Conservation (phyloP, 2,329 filamentous ascomycete species). For the Ceratocystis papillata region DNA sequence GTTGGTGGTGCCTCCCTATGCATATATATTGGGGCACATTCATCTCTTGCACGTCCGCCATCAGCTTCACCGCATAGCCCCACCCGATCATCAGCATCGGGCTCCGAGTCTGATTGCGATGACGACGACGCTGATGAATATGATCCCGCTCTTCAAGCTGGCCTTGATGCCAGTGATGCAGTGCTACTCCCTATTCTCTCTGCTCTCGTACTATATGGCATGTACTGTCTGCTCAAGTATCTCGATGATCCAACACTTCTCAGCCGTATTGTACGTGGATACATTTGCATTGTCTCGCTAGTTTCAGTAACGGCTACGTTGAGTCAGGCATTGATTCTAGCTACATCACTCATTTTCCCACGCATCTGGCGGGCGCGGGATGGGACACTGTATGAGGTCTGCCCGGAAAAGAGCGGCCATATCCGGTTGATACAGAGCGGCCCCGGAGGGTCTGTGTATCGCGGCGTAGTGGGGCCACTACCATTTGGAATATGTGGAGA, state of each 20-base stretch:
- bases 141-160: conserved; percentile 41
- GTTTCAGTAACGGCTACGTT: conserved; percentile 63
- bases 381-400: conserved; percentile 38
- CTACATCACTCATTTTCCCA: conserved; percentile 61
- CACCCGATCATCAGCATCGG: conserved; percentile 23
- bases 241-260: conserved; percentile 69
- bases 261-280: conserved; percentile 71
- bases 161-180: conserved; percentile 54
- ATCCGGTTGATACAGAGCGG: conserved; percentile 19
- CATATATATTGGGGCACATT: conserved; percentile 75
- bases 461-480: conserved; percentile 27
- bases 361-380: conserved; percentile 47
- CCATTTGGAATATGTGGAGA: conserved; percentile 26
- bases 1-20: conserved; percentile 62
- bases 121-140: conserved; percentile 39
- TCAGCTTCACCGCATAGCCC: conserved; percentile 53
- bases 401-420: conserved; percentile 27
- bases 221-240: conserved; percentile 87
- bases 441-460: conserved; percentile 25
- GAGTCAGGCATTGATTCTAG: conserved; percentile 57
- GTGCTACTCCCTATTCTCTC: conserved; percentile 75
- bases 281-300: conserved; percentile 72
- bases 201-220: conserved; percentile 55
- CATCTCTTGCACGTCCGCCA: conserved; percentile 70
- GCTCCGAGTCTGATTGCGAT: conserved; percentile 28